Evolutionary conservation across 2,329 filamentous ascomycete species (phyloP), one percentile per base, ranked within the genome.

Genomic region (Ophiostoma perfectum): DNA sequence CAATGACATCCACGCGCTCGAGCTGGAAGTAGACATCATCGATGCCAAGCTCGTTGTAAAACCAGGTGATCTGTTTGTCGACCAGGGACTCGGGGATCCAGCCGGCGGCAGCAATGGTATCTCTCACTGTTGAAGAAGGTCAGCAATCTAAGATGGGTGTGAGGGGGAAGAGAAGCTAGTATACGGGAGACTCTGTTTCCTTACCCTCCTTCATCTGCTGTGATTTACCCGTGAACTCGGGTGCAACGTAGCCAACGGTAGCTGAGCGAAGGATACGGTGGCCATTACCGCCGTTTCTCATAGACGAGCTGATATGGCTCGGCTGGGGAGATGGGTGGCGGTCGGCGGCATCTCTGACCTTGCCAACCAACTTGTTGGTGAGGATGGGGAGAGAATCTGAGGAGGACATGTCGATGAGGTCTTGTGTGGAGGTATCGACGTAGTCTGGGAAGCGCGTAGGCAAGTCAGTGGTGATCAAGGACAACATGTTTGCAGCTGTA

Each of bases 11-110:
- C 18, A 90, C 90, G 4, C 85, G 87, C 81, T 97, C 93, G 73
- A 94, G 93, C 77, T 93, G 88, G 81, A 98, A 98, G 83, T 97
- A 98, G 80, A 96, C 94, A 83, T 97, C 95, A 76, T 99, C 95
- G 75, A 99, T 99, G 74, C 95, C 73, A 38, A 99, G 87, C 78
- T 96, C 90, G 77, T 95, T 91, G 83, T 99, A 99, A 83, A 99
- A 99, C 94, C 95, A 99, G 70, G 87, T 85, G 66, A 93, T 91
- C 80, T 99, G 93, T 39, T 88, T 85, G 71, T 96, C 90, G 71
- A 97, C 85, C 73, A 96, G 90, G 66, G 90, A 84, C 69, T 86
- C 84, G 1, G 95, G 95, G 71, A 99, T 91, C 86, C 96, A 97
- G 70, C 89, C 91, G 76, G 89, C 90, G 72, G 89, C 85, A 75